Percentiles rank a stretch among this genome's conserved stretches.
phyloP scores from a whole-genome alignment of 1,284 basidiomycete species.

The Inonotus obliquus region DNA sequence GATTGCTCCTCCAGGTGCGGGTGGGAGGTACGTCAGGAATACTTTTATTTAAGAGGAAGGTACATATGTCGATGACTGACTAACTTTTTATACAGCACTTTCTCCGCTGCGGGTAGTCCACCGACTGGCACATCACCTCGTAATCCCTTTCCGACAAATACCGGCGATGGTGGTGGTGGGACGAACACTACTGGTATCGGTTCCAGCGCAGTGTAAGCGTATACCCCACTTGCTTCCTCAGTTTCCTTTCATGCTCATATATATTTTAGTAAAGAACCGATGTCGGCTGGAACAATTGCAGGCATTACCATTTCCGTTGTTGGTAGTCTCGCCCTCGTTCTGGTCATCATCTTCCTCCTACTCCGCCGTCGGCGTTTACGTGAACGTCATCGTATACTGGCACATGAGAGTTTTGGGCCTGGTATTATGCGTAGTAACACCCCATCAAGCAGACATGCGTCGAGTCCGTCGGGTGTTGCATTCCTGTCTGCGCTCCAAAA shows the following conservation, averaged over 20 bases:
- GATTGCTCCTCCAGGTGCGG: too few relatives aligned
- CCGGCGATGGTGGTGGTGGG: not conserved
- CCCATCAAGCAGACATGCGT: conserved; percentile 1
- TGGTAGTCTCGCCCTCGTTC: not conserved
- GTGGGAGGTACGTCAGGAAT: too few relatives aligned
- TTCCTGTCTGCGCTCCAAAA: not conserved
- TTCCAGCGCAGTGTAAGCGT: not conserved
- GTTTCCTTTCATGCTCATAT: not conserved
- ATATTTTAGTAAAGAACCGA: not conserved
- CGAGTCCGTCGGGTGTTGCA: conserved; percentile 5
- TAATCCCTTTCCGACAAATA: not conserved
- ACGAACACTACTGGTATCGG: not conserved
- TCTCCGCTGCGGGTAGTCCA: not conserved
- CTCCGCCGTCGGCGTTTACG: conserved; percentile 1
- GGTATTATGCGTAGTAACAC: not conserved
- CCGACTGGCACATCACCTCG: not conserved
- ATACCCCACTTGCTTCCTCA: not conserved
- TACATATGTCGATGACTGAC: too few relatives aligned
- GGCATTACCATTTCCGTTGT: conserved; percentile 4
- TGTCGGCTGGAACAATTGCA: not conserved
- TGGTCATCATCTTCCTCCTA: conserved; percentile 5
- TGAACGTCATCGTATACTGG: not conserved
- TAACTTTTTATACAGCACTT: too few relatives aligned
- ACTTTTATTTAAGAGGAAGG: too few relatives aligned
- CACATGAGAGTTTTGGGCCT: conserved; percentile 12